A percentile compares a stretch with the other conserved stretches of the same genome.
Evolutionary conservation across 768 basidiomycete genomes (phyloP).

Genomic region (Mrakia frigida): DNA sequence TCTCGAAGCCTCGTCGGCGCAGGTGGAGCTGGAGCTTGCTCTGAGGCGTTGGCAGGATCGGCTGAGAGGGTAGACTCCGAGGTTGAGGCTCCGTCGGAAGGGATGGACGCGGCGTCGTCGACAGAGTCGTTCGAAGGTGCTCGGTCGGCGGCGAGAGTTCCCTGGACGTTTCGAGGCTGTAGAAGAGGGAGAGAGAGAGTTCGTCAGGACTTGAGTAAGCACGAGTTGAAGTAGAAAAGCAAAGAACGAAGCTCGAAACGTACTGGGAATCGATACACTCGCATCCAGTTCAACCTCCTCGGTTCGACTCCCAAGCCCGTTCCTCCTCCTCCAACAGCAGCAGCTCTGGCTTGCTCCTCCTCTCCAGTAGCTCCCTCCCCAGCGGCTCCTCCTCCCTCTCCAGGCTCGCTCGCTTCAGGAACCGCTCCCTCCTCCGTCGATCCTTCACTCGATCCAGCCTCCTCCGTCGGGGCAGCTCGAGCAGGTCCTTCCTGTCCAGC

Average conservation of each 20-base stretch:
- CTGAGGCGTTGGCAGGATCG: neutral
- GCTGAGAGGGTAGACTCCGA: conserved; percentile 10
- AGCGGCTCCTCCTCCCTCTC: neutral
- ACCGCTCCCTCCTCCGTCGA: neutral
- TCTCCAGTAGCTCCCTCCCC: neutral
- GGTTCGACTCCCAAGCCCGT: neutral
- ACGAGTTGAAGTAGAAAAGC: neutral
- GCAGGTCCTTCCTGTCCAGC: neutral
- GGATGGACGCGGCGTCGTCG: neutral
- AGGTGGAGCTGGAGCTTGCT: neutral
- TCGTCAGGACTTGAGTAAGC: neutral
- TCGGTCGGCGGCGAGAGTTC: conserved; percentile 11
- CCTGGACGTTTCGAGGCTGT: conserved; percentile 13
- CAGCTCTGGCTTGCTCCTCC: conserved; percentile 1
- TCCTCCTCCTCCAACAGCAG: conserved; percentile 10
- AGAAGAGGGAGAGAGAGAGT: neutral
- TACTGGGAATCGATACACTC: conserved; percentile 28
- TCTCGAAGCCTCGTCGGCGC: neutral
- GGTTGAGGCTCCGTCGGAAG: conserved; percentile 6
- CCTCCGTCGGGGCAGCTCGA: neutral
- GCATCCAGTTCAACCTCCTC: conserved; percentile 21
- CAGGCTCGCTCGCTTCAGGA: neutral
- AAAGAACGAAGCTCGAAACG: neutral
- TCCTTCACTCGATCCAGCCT: neutral
- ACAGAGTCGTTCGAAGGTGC: neutral